Evolutionary conservation across 768 basidiomycete species (phyloP), one percentile per base, ranked within the genome.

Genomic region (Hemileccinum impolitum): DNA sequence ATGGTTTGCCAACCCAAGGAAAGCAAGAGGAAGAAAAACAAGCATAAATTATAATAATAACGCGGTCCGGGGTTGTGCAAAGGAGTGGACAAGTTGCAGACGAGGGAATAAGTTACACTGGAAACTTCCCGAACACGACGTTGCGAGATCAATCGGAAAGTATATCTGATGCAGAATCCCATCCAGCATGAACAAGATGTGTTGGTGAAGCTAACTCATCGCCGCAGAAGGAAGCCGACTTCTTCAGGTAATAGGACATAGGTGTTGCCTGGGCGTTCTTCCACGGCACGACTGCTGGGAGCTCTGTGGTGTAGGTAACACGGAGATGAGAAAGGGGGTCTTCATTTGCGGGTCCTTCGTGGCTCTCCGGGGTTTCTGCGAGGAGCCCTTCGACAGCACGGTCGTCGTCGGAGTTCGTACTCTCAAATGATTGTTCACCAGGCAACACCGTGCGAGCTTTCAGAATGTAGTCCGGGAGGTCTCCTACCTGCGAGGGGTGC

Each of bases 141-240:
- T 43, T 32, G 30, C 40, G n/a, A 50, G 36, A 52, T 68, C 52
- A 70, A 53, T 68, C 66, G 21, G 66, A 67, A 43, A 62, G 61
- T 50, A 65, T 52, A 46, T 79, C 75, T 43, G 78, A 75, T 36
- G 71, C 67, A 58, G 76, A 76, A 55, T 77, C 81, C 81, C 81
- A 83, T 17, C 78, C 80, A 30, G 78, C 79, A 47, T 77, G 73
- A 52, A 78, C 70, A 45, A 81, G 75, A 61, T 69, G 75, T 25
- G 80, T 79, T 19, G 73, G 75, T 19, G 75, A 70, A 37, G 68
- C 67, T 51, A 71, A 56, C 37, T 68, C 67, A 53, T 70, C 67
- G 34, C 63, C 63, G 40, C 65, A 52, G 51, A 76, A 75, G 31
- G 72, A 71, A 49, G 63, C 63, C 19, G 74, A 65, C 57, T 75